Evolutionary conservation across 2,329 filamentous ascomycete genomes (phyloP).

Genomic region (Canariomyces notabilis): DNA sequence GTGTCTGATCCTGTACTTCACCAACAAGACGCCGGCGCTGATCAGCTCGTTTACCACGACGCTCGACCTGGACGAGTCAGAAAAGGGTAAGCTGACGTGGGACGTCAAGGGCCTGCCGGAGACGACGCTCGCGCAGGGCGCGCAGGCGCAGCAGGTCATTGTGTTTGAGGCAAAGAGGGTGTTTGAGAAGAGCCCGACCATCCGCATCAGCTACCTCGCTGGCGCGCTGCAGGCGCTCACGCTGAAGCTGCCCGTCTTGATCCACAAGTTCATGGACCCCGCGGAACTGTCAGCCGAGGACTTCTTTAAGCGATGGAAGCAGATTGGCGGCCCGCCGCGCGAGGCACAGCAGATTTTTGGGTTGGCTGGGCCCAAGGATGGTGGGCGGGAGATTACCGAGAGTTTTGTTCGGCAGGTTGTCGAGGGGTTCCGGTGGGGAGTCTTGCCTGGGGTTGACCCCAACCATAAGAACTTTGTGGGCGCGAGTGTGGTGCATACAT

Average conservation of each 20-base stretch:
- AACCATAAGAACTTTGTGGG: conserved; percentile 93
- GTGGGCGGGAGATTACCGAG: conserved; percentile 61
- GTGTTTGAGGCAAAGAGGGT: conserved; percentile 85
- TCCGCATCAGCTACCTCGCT: conserved; percentile 89
- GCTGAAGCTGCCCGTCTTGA: conserved; percentile 77
- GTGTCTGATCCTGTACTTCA: conserved; percentile 92
- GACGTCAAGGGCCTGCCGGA: conserved; percentile 88
- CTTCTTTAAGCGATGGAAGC: conserved; percentile 99
- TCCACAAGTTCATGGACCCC: conserved; percentile 96
- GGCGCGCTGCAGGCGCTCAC: conserved; percentile 91
- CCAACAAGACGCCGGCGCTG: conserved; percentile 81
- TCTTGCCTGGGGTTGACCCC: conserved; percentile 81
- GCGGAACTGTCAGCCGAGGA: conserved; percentile 83
- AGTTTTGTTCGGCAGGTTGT: conserved; percentile 67
- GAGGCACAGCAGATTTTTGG: conserved; percentile 87
- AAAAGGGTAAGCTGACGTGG: conserved; percentile 66
- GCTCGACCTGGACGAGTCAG: conserved; percentile 69
- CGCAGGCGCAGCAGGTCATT: conserved; percentile 86
- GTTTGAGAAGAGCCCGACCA: conserved; percentile 81
- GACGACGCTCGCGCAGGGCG: conserved; percentile 66
- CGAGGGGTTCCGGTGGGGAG: conserved; percentile 82
- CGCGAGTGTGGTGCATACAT: conserved; percentile 78
- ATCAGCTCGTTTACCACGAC: conserved; percentile 94
- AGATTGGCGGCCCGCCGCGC: conserved; percentile 83
- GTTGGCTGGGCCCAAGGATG: conserved; percentile 47